These are phyloP conservation scores for Claviceps maximensis DNA, from an alignment of 2,329 filamentous ascomycete genomes.

Conservation along the genomic window DNA sequence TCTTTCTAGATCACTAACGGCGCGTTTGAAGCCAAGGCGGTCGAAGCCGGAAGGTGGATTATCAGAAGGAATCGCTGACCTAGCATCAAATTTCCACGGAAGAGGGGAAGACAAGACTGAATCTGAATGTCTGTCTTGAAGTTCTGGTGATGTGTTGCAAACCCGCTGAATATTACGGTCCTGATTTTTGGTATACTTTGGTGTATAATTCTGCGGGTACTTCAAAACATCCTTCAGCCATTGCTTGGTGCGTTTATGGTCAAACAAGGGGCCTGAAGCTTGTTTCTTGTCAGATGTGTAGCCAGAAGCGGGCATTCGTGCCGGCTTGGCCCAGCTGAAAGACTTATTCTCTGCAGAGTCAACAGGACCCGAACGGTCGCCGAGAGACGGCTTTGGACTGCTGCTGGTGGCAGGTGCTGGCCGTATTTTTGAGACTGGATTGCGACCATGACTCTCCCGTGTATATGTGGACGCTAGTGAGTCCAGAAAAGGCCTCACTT, in stretches of 20 bases:
- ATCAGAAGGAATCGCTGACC: conserved; percentile 10
- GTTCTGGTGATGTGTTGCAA: conserved; percentile 6
- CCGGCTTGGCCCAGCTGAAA: neutral
- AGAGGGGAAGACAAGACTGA: conserved; percentile 9
- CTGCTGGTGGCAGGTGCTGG: neutral
- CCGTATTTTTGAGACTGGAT: conserved; percentile 5
- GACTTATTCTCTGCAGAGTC: neutral
- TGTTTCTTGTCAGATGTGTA: conserved; percentile 10
- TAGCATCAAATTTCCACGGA: conserved; percentile 8
- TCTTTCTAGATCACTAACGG: conserved; percentile 30
- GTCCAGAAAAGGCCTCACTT: conserved; percentile 8
- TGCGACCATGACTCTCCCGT: conserved; percentile 1
- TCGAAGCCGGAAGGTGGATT: conserved; percentile 14
- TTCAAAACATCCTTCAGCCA: conserved; percentile 22
- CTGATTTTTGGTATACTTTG: conserved; percentile 17
- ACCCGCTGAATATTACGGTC: conserved; percentile 5
- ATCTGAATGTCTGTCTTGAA: conserved; percentile 12
- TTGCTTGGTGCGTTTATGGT: conserved; percentile 20
- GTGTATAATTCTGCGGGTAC: conserved; percentile 13
- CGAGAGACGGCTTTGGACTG: neutral
- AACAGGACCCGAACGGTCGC: neutral
- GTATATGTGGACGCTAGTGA: neutral
- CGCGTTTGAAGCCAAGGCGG: conserved; percentile 19
- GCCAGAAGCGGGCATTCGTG: neutral
- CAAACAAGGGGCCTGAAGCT: conserved; percentile 16